phyloP scores from a whole-genome alignment of 257 asterid genomes.

The Eucommia ulmoides region DNA sequence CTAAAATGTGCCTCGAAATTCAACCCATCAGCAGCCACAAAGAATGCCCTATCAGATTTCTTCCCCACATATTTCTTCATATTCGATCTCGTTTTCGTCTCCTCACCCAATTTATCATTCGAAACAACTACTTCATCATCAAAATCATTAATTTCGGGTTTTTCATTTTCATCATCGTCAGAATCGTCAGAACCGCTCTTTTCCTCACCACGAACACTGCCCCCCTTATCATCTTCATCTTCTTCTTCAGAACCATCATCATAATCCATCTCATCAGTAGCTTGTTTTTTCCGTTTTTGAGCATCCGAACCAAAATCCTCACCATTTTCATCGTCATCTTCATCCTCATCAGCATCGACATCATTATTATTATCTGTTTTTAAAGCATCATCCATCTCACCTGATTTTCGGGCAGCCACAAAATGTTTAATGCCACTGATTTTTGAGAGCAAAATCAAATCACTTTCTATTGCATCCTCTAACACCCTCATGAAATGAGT shows the following conservation, averaged over 20 bases:
- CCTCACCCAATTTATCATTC: constrained; percentile 17
- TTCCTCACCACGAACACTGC: constrained; percentile 15
- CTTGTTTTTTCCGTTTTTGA: constrained; percentile 58
- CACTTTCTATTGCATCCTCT: constrained; percentile 75
- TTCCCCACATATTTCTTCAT: constrained; percentile 6
- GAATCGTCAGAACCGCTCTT: constrained; percentile 14
- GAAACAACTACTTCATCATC: constrained; percentile 22
- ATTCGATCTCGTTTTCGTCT: constrained; percentile 24
- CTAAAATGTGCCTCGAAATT: constrained; percentile 45
- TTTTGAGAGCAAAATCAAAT: constrained; percentile 36
- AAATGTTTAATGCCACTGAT: constrained; percentile 43
- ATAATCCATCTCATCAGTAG: constrained; percentile 73
- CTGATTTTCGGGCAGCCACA: constrained; percentile 22
- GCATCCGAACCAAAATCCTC: constrained; percentile 65
- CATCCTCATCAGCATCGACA: constrained; percentile 28
- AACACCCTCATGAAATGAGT: constrained; percentile 36
- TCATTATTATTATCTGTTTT: constrained; percentile 25
- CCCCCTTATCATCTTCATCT: constrained; percentile 24
- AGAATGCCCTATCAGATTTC: constrained; percentile 21
- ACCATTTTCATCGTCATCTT: constrained; percentile 33
- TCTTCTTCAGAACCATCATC: constrained; percentile 50
- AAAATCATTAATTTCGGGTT: constrained; percentile 21
- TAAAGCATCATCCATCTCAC: constrained; percentile 26
- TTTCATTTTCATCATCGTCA: constrained; percentile 26
- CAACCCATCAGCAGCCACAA: constrained; percentile 27